phyloP scores from a whole-genome alignment of 148 eudicot species.

The Limonium bicolor region DNA sequence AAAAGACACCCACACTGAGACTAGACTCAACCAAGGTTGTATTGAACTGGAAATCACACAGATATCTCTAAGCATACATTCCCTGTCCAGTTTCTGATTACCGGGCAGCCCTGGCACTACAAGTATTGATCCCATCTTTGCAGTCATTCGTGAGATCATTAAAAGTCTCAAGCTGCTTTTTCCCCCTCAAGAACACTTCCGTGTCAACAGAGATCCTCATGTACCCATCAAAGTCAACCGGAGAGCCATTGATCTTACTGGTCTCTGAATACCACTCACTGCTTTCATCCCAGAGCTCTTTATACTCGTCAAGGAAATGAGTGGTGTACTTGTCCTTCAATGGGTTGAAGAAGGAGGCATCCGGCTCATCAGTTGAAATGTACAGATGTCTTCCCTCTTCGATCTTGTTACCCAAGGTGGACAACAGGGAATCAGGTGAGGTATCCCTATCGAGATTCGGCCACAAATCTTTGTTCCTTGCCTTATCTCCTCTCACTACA shows the following conservation, averaged over 20 bases:
- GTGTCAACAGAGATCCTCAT: constrained; percentile 85
- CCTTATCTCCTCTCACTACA: constrained; percentile 82
- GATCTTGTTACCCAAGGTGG: constrained; percentile 43
- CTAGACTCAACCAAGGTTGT: too few relatives aligned
- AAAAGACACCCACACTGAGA: too few relatives aligned
- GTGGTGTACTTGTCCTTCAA: constrained; percentile 77
- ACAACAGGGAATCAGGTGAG: constrained; percentile 50
- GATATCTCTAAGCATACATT: neutral
- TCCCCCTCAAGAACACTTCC: constrained; percentile 90
- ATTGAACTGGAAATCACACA: too few relatives aligned
- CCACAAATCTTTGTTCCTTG: constrained; percentile 57
- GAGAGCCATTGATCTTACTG: constrained; percentile 52
- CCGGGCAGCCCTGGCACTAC: constrained; percentile 28
- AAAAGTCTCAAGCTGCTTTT: constrained; percentile 86
- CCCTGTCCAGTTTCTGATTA: neutral
- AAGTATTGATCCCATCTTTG: constrained; percentile 89
- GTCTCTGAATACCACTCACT: constrained; percentile 81
- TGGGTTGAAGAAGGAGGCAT: constrained; percentile 55
- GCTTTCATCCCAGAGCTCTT: constrained; percentile 69
- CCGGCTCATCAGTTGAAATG: constrained; percentile 60
- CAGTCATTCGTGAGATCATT: constrained; percentile 91
- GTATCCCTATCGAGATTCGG: constrained; percentile 89
- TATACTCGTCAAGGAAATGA: constrained; percentile 76
- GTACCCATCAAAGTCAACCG: constrained; percentile 92
- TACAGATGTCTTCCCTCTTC: constrained; percentile 75